phyloP scores from a whole-genome alignment of 139 green algal species.

The Closterium sp. region DNA sequence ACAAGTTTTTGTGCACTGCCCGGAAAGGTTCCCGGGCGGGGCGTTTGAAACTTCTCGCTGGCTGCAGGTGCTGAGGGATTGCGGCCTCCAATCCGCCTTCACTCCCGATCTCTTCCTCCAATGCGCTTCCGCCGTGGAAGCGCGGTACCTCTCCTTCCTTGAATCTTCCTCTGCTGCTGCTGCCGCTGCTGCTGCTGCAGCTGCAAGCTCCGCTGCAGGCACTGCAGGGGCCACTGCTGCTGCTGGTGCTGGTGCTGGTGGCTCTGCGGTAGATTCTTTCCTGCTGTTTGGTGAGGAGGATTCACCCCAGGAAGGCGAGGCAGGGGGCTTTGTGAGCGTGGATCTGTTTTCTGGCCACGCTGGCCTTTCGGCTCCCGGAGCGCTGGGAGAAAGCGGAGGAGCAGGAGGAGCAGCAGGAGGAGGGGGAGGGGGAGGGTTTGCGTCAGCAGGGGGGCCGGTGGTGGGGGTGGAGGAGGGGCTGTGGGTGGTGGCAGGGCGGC shows the following conservation, averaged over 20 bases:
- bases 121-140: conserved; percentile 31
- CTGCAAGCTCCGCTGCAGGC: not conserved
- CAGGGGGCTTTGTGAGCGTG: not conserved
- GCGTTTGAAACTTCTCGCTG: conserved; percentile 51
- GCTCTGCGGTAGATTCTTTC: not conserved
- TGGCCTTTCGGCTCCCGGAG: not conserved
- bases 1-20: conserved; percentile 55
- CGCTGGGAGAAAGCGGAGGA: too few species aligned
- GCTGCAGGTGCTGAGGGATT: conserved; percentile 41
- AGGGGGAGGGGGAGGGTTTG: not conserved
- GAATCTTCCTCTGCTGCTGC: not conserved
- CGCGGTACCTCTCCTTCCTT: not conserved
- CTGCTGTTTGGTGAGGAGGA: not conserved
- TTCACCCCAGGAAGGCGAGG: not conserved
- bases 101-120: conserved; percentile 28
- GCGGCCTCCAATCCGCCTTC: conserved; percentile 25
- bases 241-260: not conserved
- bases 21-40: conserved; percentile 55
- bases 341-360: not conserved
- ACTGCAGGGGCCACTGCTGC: too few species aligned
- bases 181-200: not conserved
- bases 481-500: conserved; percentile 1
- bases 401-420: not conserved
- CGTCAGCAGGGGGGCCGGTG: not conserved
- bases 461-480: conserved; percentile 23